These are phyloP conservation scores for Zalaria sp. DNA, from an alignment of 2,329 filamentous ascomycete genomes.

Conservation along the genomic window DNA sequence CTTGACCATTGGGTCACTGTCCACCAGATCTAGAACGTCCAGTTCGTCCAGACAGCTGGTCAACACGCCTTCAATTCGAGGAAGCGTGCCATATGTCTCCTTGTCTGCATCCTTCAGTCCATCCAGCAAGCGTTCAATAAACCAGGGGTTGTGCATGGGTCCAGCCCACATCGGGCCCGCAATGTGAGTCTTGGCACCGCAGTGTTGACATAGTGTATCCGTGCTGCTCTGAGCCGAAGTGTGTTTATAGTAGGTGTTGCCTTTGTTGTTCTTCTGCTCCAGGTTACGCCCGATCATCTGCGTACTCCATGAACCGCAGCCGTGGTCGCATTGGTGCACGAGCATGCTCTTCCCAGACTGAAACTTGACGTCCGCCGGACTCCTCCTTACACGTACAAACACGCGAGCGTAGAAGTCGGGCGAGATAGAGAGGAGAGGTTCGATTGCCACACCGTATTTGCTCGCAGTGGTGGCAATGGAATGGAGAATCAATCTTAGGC, in stretches of 20 bases:
- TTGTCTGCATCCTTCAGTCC: constrained; percentile 53
- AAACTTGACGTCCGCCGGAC: constrained; percentile 78
- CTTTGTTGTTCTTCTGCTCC: constrained; percentile 53
- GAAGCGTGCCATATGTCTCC: constrained; percentile 62
- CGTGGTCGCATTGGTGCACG: constrained; percentile 77
- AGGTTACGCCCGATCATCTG: constrained; percentile 64
- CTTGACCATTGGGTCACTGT: constrained; percentile 2
- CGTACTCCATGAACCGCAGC: constrained; percentile 83
- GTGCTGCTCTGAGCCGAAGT: constrained; percentile 53
- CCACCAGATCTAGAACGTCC: constrained; percentile 13
- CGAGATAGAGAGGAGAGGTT: constrained; percentile 81
- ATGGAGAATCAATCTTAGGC: constrained; percentile 73
- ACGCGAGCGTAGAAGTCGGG: constrained; percentile 92
- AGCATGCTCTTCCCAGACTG: constrained; percentile 84
- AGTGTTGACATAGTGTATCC: constrained; percentile 62
- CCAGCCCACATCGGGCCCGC: constrained; percentile 93
- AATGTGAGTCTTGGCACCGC: constrained; percentile 72
- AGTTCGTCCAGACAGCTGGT: constrained; percentile 71
- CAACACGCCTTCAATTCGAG: constrained; percentile 82
- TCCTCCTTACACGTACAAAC: constrained; percentile 70
- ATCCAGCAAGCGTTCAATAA: constrained; percentile 65
- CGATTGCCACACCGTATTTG: constrained; percentile 74
- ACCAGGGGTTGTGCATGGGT: constrained; percentile 69
- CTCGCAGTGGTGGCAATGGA: constrained; percentile 67
- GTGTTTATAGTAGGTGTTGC: constrained; percentile 60